Conservation (phyloP, 352 stramenopile genomes). For the Globisporangium recalcitrans region DNA sequence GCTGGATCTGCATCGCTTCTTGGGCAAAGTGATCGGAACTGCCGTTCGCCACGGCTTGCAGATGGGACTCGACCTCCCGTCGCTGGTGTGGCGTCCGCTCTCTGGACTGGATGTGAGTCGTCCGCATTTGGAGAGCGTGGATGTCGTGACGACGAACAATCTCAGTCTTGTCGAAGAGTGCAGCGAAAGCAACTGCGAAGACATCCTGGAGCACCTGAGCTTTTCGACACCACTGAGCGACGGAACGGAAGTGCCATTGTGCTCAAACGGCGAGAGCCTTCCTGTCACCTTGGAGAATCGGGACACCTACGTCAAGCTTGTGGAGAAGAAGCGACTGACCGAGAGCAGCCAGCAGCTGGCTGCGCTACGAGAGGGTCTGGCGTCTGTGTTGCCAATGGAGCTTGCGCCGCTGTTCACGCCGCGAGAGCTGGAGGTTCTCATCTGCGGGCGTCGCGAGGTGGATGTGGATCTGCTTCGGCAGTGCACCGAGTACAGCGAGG, state of each 20-base stretch:
- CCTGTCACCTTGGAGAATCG: slow-evolving; percentile 60
- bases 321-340: slow-evolving; percentile 64
- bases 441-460: slow-evolving; percentile 95
- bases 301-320: slow-evolving; percentile 54
- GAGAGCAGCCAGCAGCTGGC: slow-evolving; percentile 80
- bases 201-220: slow-evolving; percentile 67
- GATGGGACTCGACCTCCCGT: slow-evolving; percentile 89
- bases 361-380: slow-evolving; percentile 83
- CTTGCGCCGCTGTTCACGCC: slow-evolving; percentile 94
- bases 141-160: slow-evolving; percentile 70
- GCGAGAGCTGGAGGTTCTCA: slow-evolving; percentile 93
- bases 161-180: slow-evolving; percentile 60
- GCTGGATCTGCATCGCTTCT: slow-evolving; percentile 91
- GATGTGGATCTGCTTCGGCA: slow-evolving; percentile 94
- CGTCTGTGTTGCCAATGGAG: slow-evolving; percentile 94
- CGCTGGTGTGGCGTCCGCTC: slow-evolving; percentile 84
- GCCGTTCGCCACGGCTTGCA: slow-evolving; percentile 94
- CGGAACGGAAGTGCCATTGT: slow-evolving; percentile 63
- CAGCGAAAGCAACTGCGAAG: slow-evolving; percentile 26
- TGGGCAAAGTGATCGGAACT: slow-evolving; percentile 95
- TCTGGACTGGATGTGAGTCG: slow-evolving; percentile 69
- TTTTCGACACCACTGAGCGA: slow-evolving; percentile 80
- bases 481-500: slow-evolving; percentile 96
- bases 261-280: slow-evolving; percentile 65
- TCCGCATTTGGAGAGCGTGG: slow-evolving; percentile 74